These are phyloP conservation scores for Venturiaceae sp. DNA, from an alignment of 2,329 filamentous ascomycete genomes.

Conservation along the genomic window DNA sequence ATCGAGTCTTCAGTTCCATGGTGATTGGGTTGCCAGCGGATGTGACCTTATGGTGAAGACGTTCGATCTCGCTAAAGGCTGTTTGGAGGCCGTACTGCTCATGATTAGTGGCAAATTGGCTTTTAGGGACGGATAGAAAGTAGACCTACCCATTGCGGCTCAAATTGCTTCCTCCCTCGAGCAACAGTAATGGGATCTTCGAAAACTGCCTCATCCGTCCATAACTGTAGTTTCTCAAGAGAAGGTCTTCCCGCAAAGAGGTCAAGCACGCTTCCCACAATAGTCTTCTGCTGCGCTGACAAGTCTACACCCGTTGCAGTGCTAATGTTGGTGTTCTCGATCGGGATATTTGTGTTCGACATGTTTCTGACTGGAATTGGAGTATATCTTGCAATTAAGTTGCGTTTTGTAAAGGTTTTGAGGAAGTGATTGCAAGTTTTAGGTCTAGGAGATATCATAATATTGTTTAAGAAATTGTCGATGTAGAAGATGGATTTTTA, in stretches of 20 bases:
- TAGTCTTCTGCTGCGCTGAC: slow-evolving; percentile 38
- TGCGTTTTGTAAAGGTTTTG: neutral
- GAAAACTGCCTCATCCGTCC: slow-evolving; percentile 49
- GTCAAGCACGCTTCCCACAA: slow-evolving; percentile 51
- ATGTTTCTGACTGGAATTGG: neutral
- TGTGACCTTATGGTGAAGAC: slow-evolving; percentile 44
- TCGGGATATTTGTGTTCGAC: slow-evolving; percentile 1
- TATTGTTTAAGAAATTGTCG: neutral
- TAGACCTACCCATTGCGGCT: slow-evolving; percentile 36
- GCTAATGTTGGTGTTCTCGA: slow-evolving; percentile 32
- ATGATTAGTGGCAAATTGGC: no score
- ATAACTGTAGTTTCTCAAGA: slow-evolving; percentile 48
- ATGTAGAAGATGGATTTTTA: neutral
- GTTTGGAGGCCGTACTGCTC: slow-evolving; percentile 51
- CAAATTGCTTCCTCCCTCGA: slow-evolving; percentile 42
- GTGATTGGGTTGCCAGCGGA: slow-evolving; percentile 49
- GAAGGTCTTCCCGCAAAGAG: slow-evolving; percentile 52
- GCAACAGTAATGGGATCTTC: slow-evolving; percentile 50
- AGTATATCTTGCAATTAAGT: neutral
- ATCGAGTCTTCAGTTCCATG: slow-evolving; percentile 43
- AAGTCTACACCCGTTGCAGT: slow-evolving; percentile 42
- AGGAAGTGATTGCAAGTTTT: neutral
- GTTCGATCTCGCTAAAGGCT: slow-evolving; percentile 48
- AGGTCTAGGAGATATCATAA: neutral
- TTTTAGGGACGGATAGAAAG: no score